These are phyloP conservation scores for Botrytis aclada DNA, from an alignment of 2,329 filamentous ascomycete genomes.

Conservation along the genomic window DNA sequence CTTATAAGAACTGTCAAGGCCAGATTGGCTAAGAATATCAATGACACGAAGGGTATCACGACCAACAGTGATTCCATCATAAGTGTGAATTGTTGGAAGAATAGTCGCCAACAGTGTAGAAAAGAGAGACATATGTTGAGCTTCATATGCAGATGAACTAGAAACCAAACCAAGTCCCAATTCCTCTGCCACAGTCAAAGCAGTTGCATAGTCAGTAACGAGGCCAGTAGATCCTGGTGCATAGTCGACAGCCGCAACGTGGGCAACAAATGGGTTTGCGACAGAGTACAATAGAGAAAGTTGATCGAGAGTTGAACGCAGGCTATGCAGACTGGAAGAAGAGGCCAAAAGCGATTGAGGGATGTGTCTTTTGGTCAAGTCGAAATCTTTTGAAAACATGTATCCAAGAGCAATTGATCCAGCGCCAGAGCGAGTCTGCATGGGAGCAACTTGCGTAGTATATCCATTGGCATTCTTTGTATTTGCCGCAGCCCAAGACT, in stretches of 20 bases:
- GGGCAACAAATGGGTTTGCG: slow-evolving; percentile 87
- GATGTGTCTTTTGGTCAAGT: slow-evolving; percentile 83
- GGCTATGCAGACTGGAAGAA: slow-evolving; percentile 73
- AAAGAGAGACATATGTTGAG: slow-evolving; percentile 93
- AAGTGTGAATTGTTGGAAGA: slow-evolving; percentile 81
- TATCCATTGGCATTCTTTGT: slow-evolving; percentile 82
- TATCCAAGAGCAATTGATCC: slow-evolving; percentile 92
- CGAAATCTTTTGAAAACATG: slow-evolving; percentile 96
- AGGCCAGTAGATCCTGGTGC: slow-evolving; percentile 59
- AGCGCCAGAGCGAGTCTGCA: slow-evolving; percentile 86
- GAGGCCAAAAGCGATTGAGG: slow-evolving; percentile 89
- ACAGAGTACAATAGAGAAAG: slow-evolving; percentile 87
- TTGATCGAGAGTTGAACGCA: slow-evolving; percentile 85
- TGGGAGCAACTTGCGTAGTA: slow-evolving; percentile 69
- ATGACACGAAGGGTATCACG: slow-evolving; percentile 79
- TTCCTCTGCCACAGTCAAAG: slow-evolving; percentile 80
- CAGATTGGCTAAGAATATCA: slow-evolving; percentile 72
- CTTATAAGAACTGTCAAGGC: slow-evolving; percentile 67
- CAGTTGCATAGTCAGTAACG: slow-evolving; percentile 81
- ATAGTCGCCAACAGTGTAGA: slow-evolving; percentile 76
- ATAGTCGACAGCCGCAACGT: slow-evolving; percentile 90
- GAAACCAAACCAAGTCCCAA: slow-evolving; percentile 82
- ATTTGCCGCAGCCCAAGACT: slow-evolving; percentile 67
- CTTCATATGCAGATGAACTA: slow-evolving; percentile 83
- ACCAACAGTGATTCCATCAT: slow-evolving; percentile 80